phyloP scores from a whole-genome alignment of 345 rosid genomes.

The Microthlaspi erraticum region DNA sequence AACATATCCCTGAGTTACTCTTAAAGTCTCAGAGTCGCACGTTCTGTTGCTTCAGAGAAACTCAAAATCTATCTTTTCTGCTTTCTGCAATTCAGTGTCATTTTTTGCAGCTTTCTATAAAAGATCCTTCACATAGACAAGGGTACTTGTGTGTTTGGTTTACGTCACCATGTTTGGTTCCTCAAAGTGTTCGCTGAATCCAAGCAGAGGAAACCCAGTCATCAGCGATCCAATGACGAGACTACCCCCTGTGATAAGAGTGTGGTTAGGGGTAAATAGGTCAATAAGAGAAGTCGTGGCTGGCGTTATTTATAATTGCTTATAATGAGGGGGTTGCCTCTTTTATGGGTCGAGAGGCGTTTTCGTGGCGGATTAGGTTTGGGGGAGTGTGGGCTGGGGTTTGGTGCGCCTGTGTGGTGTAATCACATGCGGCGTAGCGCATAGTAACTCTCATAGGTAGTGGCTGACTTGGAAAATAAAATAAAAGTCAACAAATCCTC shows the following conservation, averaged over 20 bases:
- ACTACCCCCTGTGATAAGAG: not conserved
- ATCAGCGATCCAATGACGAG: constrained; percentile 17
- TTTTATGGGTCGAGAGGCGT: constrained; percentile 48
- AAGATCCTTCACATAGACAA: constrained; percentile 5
- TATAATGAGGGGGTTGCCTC: constrained; percentile 43
- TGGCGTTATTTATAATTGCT: constrained; percentile 41
- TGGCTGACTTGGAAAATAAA: constrained; percentile 26
- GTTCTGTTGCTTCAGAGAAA: not conserved
- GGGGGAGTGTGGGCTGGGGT: constrained; percentile 16
- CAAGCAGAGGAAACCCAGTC: constrained; percentile 6
- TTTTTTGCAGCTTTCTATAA: not conserved
- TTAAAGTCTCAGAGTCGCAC: not conserved
- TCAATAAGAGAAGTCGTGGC: constrained; percentile 22
- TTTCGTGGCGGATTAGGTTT: constrained; percentile 48
- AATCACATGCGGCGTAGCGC: constrained; percentile 41
- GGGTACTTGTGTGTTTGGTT: constrained; percentile 7
- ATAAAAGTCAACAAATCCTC: constrained; percentile 16
- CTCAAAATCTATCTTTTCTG: not conserved
- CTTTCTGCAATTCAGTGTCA: not conserved
- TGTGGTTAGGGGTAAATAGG: constrained; percentile 25
- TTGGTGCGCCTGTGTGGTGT: constrained; percentile 39
- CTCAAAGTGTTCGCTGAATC: constrained; percentile 28
- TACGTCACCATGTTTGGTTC: constrained; percentile 32
- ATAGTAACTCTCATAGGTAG: constrained; percentile 13
- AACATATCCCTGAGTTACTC: not conserved